phyloP scores from a whole-genome alignment of 2,329 filamentous ascomycete genomes.

The Botrytis squamosa region DNA sequence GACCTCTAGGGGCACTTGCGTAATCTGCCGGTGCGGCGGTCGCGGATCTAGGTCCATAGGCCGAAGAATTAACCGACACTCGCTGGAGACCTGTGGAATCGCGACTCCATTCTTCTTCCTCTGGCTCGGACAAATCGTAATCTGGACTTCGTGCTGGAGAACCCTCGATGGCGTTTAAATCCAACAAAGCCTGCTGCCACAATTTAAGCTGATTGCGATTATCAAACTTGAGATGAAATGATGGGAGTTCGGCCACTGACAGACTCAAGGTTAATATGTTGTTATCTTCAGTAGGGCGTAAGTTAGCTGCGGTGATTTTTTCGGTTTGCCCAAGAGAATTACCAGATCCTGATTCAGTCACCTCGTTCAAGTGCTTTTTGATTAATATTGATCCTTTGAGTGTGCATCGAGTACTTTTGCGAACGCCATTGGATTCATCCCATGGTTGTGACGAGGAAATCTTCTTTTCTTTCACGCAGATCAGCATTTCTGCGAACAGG shows the following conservation, averaged over 20 bases:
- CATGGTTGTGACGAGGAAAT: constrained; percentile 58
- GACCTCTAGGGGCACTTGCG: constrained; percentile 58
- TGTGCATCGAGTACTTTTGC: constrained; percentile 74
- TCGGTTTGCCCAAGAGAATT: constrained; percentile 38
- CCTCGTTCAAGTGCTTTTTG: constrained; percentile 93
- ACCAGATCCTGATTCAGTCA: constrained; percentile 65
- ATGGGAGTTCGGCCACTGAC: constrained; percentile 86
- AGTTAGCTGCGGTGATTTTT: constrained; percentile 40
- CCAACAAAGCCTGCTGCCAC: constrained; percentile 84
- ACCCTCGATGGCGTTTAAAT: constrained; percentile 71
- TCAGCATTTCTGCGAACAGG: constrained; percentile 97
- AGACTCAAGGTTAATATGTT: constrained; percentile 78
- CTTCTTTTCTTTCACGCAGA: constrained; percentile 98
- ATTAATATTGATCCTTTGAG: constrained; percentile 97
- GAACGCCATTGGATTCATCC: constrained; percentile 57
- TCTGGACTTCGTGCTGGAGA: constrained; percentile 68
- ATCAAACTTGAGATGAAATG: constrained; percentile 89
- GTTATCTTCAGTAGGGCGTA: constrained; percentile 63
- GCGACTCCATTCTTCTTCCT: constrained; percentile 85
- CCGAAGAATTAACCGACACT: constrained; percentile 74
- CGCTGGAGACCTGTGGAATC: constrained; percentile 55
- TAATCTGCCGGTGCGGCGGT: constrained; percentile 93
- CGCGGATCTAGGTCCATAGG: constrained; percentile 79
- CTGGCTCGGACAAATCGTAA: constrained; percentile 78
- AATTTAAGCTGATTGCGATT: constrained; percentile 80